Conservation (phyloP, 805 yeast genomes). For the Ogataea parapolymorpha region DNA sequence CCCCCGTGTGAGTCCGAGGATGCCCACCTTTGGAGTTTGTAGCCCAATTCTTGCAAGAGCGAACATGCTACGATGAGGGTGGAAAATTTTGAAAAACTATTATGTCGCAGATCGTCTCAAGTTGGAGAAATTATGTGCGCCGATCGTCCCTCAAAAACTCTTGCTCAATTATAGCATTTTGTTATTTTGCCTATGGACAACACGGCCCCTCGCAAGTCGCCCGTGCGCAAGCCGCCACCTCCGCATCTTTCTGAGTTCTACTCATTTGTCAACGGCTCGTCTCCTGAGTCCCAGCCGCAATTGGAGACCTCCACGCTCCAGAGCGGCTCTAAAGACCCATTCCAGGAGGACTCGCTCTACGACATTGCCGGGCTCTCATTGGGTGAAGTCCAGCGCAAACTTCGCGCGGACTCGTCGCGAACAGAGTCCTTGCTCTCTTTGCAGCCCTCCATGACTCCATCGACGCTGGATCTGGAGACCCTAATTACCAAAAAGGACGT, state of each 20-base stretch:
- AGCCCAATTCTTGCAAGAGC: not conserved
- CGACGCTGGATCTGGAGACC: constrained; percentile 58
- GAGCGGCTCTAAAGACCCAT: constrained; percentile 1
- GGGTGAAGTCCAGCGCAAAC: constrained; percentile 4
- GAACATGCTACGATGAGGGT: constrained; percentile 1
- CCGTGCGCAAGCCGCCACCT: constrained; percentile 36
- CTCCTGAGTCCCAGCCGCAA: not conserved
- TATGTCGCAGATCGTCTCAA: not conserved
- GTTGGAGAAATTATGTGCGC: not conserved
- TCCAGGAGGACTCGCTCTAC: constrained; percentile 2
- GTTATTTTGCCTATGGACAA: constrained; percentile 6
- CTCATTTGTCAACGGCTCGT: constrained; percentile 41
- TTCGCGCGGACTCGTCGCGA: constrained; percentile 11
- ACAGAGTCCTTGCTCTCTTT: constrained; percentile 33
- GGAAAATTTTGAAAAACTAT: constrained; percentile 9
- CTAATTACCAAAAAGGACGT: constrained; percentile 61
- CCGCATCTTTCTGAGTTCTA: constrained; percentile 61
- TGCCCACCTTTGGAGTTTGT: not conserved
- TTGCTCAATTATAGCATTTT: constrained; percentile 2
- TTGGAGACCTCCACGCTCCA: constrained; percentile 3
- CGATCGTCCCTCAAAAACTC: constrained; percentile 5
- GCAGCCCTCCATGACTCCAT: constrained; percentile 47
- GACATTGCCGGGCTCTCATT: constrained; percentile 5
- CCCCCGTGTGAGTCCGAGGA: not conserved
- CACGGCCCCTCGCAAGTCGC: constrained; percentile 19